Evolutionary conservation across 805 yeast species (phyloP), one percentile per base, ranked within the genome.

Genomic region (Dipodascopsis uninucleata): DNA sequence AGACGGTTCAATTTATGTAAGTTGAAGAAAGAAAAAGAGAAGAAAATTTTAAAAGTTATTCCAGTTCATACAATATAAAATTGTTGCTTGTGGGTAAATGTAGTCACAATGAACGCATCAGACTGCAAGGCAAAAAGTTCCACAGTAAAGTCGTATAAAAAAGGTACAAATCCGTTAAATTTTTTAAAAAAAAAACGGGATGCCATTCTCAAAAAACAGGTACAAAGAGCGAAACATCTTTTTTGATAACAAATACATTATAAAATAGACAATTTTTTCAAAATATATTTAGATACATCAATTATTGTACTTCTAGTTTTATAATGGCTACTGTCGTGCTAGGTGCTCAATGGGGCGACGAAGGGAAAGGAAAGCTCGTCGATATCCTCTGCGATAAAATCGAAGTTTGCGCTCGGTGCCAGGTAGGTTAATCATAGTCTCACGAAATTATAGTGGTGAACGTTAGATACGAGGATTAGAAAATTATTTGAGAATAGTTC

Each of bases 311-410:
- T 39, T 23, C 3, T 16, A 20, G 28, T 17, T 10, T 28, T 22
- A 5, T 16, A 9, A 50, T 50, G 55, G 46, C 55, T 9, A 84
- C 82, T 71, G 97, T 93, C 55, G 99, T 93, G 43, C 76, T 93
- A 61, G 99, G 99, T 48, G 74, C 97, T 69, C 99, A 93, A 71
- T 93, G 99, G 99, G 99, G 99, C 55, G 99, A 93, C 65, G 99
- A 93, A 78, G 99, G 99, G 65, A 93, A 93, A 66, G 99, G 99
- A 47, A 93, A 93, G 69, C 77, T 93, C 47, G 99, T 93, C 39
- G 98, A 93, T 66, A 73, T 93, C 45, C 76, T 93, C 41, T 94
- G 97, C 69, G 97, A 90, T 61, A 81, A 86, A 57, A 83, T 93
- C 59, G 97, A 93, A 58, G 90, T 93, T 32, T 94, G 97, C 66